Evolutionary conservation across 257 asterid genomes (phyloP).

Genomic region (Osmanthus fragrans): DNA sequence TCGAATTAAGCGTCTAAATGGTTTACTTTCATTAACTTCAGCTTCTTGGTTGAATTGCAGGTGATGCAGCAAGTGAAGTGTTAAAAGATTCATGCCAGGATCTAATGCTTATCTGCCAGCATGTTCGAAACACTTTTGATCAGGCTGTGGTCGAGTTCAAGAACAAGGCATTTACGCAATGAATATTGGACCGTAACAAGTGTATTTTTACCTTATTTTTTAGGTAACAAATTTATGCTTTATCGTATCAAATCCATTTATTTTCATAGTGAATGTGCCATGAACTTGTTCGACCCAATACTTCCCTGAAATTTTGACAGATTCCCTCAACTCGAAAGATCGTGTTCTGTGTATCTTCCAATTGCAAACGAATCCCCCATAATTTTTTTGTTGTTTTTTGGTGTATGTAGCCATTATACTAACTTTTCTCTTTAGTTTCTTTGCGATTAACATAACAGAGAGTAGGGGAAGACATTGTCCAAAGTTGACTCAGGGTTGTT

Average conservation of each 20-base stretch:
- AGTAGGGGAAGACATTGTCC: no score
- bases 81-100: constrained; percentile 83
- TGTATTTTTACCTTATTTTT: neutral
- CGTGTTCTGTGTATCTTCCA: neutral
- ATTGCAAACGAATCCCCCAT: neutral
- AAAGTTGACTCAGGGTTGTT: no score
- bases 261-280: neutral
- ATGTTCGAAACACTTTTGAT: constrained; percentile 65
- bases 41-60: constrained; percentile 37
- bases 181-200: constrained; percentile 26
- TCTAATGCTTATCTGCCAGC: constrained; percentile 70
- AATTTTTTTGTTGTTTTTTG: neutral
- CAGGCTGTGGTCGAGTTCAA: constrained; percentile 63
- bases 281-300: neutral
- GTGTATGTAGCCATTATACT: no score
- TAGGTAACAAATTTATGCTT: neutral
- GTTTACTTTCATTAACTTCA: neutral
- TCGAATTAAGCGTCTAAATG: neutral
- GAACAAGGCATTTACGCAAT: constrained; percentile 36
- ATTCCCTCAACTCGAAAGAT: neutral
- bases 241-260: constrained; percentile 1
- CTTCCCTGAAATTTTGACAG: neutral
- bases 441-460: no score
- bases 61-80: constrained; percentile 82
- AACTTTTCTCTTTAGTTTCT: no score